phyloP scores from a whole-genome alignment of 176 grass and related monocot genomes.

The Pontederia crassipes region DNA sequence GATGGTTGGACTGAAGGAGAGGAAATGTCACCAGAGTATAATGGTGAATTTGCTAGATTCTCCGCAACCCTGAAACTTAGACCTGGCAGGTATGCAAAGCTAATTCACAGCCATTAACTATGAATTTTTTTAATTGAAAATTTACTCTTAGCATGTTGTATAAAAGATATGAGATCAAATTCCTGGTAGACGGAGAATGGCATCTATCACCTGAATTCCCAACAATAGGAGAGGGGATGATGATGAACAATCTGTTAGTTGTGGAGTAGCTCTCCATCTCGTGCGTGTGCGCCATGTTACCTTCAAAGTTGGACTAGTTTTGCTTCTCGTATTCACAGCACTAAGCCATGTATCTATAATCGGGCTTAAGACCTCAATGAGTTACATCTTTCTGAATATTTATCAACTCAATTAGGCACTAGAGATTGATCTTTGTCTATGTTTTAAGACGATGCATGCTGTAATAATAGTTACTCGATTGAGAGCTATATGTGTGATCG shows the following conservation, averaged over 20 bases:
- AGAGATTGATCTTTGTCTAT: too few relatives aligned
- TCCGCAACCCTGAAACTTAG: constrained; percentile 69
- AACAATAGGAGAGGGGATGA: constrained; percentile 44
- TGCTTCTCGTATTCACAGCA: too few relatives aligned
- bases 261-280: constrained; percentile 23
- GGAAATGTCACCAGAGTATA: constrained; percentile 70
- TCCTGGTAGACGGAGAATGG: constrained; percentile 90
- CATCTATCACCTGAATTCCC: constrained; percentile 63
- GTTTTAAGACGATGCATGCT: too few relatives aligned
- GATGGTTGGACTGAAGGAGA: constrained; percentile 84
- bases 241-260: constrained; percentile 55
- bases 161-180: constrained; percentile 92
- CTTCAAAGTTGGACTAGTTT: too few relatives aligned
- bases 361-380: too few relatives aligned
- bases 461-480: too few relatives aligned
- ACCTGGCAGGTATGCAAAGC: constrained; percentile 61
- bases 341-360: too few relatives aligned
- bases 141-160: constrained; percentile 1
- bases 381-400: too few relatives aligned
- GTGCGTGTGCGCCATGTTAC: too few relatives aligned
- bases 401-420: too few relatives aligned
- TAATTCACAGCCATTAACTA: background rate
- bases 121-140: constrained; percentile 5
- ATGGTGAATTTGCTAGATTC: constrained; percentile 59
- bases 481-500: too few relatives aligned